Percentiles rank a stretch among this genome's conserved stretches.
These are phyloP conservation scores for Cokeromyces recurvatus DNA, from an alignment of 371 early-diverging fungal species.

Conservation along the genomic window DNA sequence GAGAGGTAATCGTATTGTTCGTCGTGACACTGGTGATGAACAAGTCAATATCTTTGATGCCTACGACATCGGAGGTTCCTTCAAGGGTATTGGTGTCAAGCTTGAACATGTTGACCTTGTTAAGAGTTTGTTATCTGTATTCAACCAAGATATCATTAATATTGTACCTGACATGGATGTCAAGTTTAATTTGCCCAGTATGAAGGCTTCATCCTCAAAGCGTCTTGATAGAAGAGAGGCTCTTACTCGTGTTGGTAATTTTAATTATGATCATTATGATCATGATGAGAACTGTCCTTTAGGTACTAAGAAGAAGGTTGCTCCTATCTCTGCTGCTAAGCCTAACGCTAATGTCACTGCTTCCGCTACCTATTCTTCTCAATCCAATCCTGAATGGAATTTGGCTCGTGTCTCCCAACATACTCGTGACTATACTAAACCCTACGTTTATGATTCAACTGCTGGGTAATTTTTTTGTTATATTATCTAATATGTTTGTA, in stretches of 20 bases:
- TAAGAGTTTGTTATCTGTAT: conserved; percentile 5
- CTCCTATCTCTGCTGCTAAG: conserved; percentile 1
- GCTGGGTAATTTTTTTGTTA: conserved; percentile 20
- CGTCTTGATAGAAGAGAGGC: conserved; percentile 22
- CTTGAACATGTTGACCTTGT: conserved; percentile 25
- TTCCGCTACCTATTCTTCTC: conserved; percentile 10
- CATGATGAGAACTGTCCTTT: conserved; percentile 20
- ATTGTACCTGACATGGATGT: conserved; percentile 37
- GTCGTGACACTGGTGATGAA: conserved; percentile 13
- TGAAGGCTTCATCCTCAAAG: conserved; percentile 6
- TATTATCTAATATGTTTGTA: no score
- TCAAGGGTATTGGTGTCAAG: conserved; percentile 31
- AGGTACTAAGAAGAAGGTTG: conserved; percentile 2
- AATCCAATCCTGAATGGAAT: conserved; percentile 36
- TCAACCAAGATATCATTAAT: conserved; percentile 19
- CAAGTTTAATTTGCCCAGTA: conserved; percentile 27
- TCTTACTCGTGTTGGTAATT: conserved; percentile 7
- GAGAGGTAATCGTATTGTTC: conserved; percentile 11
- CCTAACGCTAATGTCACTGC: conserved; percentile 2
- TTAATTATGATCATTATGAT: conserved; percentile 5
- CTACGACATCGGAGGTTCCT: conserved; percentile 22
- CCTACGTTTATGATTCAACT: conserved; percentile 26
- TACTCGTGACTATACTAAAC: conserved; percentile 5
- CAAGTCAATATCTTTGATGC: conserved; percentile 27
- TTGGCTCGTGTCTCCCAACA: conserved; percentile 37